phyloP scores from a whole-genome alignment of 1,284 basidiomycete species.

The Ceratobasidium sp. region DNA sequence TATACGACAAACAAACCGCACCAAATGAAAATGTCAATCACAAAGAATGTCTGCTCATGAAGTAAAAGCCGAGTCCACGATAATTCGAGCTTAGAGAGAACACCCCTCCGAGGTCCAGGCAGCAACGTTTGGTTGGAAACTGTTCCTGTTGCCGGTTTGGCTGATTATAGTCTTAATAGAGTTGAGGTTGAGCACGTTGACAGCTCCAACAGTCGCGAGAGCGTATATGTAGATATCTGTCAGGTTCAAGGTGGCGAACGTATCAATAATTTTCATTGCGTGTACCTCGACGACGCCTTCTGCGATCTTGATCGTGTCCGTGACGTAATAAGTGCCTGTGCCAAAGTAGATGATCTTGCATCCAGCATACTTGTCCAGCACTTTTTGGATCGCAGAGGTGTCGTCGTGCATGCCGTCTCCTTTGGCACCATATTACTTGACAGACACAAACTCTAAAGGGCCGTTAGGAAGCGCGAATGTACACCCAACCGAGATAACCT shows the following conservation, averaged over 20 bases:
- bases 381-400: constrained; percentile 69
- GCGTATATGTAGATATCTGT: constrained; percentile 65
- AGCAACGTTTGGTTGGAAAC: constrained; percentile 50
- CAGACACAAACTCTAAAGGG: constrained; percentile 64
- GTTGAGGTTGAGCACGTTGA: constrained; percentile 67
- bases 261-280: constrained; percentile 73
- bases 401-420: constrained; percentile 83
- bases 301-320: constrained; percentile 73
- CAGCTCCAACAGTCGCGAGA: constrained; percentile 70
- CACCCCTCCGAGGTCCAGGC: constrained; percentile 33
- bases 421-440: constrained; percentile 72
- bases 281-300: constrained; percentile 68
- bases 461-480: background rate
- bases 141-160: constrained; percentile 64
- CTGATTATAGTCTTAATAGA: constrained; percentile 63
- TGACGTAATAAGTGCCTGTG: constrained; percentile 67
- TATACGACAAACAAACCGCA: background rate
- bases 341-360: constrained; percentile 79
- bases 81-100: background rate
- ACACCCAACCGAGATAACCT: background rate
- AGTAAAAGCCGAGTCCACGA: background rate
- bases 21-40: background rate
- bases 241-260: constrained; percentile 68
- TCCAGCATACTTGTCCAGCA: constrained; percentile 73
- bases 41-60: background rate